phyloP scores from a whole-genome alignment of 2,329 filamentous ascomycete species.

The Fonsecaea nubica region DNA sequence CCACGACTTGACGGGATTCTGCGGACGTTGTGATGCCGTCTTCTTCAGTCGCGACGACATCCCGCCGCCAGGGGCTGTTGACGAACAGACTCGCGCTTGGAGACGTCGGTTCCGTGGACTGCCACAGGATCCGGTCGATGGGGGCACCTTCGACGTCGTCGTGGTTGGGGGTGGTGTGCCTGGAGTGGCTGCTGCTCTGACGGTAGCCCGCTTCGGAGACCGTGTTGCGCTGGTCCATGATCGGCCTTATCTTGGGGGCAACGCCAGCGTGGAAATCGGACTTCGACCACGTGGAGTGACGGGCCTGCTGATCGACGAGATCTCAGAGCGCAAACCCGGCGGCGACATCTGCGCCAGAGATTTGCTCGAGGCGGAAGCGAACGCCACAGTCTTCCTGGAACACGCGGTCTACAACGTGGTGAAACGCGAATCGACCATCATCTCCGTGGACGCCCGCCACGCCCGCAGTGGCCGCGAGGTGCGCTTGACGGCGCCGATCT shows the following conservation, averaged over 20 bases:
- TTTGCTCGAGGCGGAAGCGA: conserved; percentile 18
- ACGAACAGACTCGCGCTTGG: conserved; percentile 9
- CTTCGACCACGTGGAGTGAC: conserved; percentile 21
- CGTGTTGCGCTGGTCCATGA: conserved; percentile 22
- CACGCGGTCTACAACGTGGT: conserved; percentile 15
- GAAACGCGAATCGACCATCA: conserved; percentile 4
- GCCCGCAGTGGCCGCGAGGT: conserved; percentile 17
- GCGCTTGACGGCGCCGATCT: conserved; percentile 13
- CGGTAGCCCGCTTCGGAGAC: conserved; percentile 20
- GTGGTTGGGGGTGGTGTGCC: conserved; percentile 19
- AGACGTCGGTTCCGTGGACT: conserved; percentile 15
- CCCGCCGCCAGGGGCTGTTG: neutral
- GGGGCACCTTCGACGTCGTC: conserved; percentile 18
- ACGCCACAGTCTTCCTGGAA: conserved; percentile 18
- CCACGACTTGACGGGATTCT: conserved; percentile 24
- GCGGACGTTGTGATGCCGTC: conserved; percentile 24
- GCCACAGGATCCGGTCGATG: conserved; percentile 9
- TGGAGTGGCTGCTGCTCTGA: conserved; percentile 15
- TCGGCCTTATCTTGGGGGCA: conserved; percentile 20
- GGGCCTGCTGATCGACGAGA: conserved; percentile 20
- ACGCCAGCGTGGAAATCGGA: conserved; percentile 24
- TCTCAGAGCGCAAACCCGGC: conserved; percentile 17
- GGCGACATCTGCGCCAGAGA: conserved; percentile 16
- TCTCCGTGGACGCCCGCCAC: conserved; percentile 18
- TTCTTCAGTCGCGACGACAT: conserved; percentile 12